Evolutionary conservation across 2,329 filamentous ascomycete species (phyloP).

Genomic region (Gnomoniopsis smithogilvyi): DNA sequence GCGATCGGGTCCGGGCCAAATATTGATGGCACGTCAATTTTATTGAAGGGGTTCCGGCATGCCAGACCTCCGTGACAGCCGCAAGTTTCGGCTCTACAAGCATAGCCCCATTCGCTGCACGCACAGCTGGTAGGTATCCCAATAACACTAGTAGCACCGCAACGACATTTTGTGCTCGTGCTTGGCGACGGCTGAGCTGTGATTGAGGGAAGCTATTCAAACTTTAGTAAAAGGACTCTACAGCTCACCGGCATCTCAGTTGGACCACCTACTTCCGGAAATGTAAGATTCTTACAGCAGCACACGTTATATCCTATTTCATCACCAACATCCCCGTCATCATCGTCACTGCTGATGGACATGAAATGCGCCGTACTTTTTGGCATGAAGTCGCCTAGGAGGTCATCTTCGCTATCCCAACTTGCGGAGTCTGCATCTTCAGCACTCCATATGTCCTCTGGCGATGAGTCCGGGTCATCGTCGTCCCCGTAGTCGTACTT

Average conservation of each 20-base stretch:
- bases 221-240: neutral
- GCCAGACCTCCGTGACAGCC: neutral
- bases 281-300: neutral
- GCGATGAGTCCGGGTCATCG: neutral
- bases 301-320: neutral
- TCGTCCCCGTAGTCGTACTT: slow-evolving; percentile 16
- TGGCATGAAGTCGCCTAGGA: neutral
- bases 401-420: slow-evolving; percentile 2
- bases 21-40: slow-evolving; percentile 1
- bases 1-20: slow-evolving; percentile 2
- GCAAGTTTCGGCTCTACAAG: slow-evolving; percentile 1
- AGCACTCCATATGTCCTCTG: slow-evolving; percentile 3
- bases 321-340: neutral
- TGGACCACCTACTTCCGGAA: neutral
- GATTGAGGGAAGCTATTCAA: neutral
- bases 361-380: no score
- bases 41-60: slow-evolving; percentile 8
- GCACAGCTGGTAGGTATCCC: neutral
- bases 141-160: neutral
- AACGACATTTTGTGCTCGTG: neutral
- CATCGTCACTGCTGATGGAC: neutral
- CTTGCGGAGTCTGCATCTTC: slow-evolving; percentile 7
- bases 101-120: slow-evolving; percentile 4
- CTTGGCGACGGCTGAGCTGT: neutral
- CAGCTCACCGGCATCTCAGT: neutral